Base-by-base conservation (phyloP, 202 grass and related monocot genomes). In the Brachypodium distachyon region DNA sequence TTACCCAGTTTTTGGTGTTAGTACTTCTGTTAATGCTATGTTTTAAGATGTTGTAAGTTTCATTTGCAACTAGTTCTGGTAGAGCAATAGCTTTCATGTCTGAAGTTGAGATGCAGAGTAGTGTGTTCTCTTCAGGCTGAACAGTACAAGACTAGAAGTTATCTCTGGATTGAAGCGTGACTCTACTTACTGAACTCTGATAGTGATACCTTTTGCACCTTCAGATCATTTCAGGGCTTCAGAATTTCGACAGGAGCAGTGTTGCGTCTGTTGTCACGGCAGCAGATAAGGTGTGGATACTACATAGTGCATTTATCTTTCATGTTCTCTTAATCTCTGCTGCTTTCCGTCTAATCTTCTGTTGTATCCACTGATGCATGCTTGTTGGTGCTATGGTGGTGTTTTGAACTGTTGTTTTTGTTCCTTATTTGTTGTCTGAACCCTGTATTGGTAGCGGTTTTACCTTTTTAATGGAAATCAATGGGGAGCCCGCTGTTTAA, bases 181-280 rank as follows among this genome's bases (percentile, higher is more conserved):
- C 19, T 73, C 28, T 81, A 6, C 39, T 40, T 34, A 7, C 58
- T 61, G 41, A 65, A 37, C 6, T 25, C 53, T 74, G n/a, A 87
- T 21, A 39, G 5, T 37, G 1, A 41, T 37, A 1, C 7, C 42
- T 21, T 55, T 55, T 79, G 7, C 54, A 77, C 55, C 56, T 74
- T 79, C 80, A 97, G 94, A 94, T 97, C 51, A 97, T 97, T 31
- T 94, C 94, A 4, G 91, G 91, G 52, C 91, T 97, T 33, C 88
- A 87, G 33, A 97, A 97, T 44, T 94, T 94, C n/a, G 89, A 97
- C 84, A 85, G 77, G 82, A 68, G 61, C 48, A 94, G 51, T 71
- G 94, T 97, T 74, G 86, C 94, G 16, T 97, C 91, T 23, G 91
- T 94, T 59, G 88, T 94, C 83, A 94, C 84, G 31, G 91, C 95